Base-by-base conservation (phyloP, 2,329 filamentous ascomycete species). In the Alternaria solani region DNA sequence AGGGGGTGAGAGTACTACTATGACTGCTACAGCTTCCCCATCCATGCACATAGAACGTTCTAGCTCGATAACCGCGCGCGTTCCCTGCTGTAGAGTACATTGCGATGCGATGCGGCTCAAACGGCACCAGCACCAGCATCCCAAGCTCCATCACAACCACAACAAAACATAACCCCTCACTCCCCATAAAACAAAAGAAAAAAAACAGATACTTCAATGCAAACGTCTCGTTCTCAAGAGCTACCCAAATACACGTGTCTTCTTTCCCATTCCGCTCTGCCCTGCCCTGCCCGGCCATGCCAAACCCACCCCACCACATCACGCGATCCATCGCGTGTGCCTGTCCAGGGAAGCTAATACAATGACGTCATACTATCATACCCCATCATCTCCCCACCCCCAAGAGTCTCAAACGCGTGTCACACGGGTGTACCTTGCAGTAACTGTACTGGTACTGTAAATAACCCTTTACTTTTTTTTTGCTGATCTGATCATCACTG, bases 361-460 rank as follows among this genome's bases (percentile, higher is more conserved):
- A 36, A 36, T 36, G 32, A 36, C 32, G 32, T 36, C 32, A 36
- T 36, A 5, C 32, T 12, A 12, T 16, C 32, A 14, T 14, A 2
- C 32, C 32, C 28, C 28, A 30, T 7, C 12, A 5, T 5, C 14
- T 16, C 32, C 14, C 2, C 11, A 36, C 14, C 32, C 32, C 32
- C 32, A 36, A 36, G 32, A 36, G 5, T 7, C 32, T 30, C 28
- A 30, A 30, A 30, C 8, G 11, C 11, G 28, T 23, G 28, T 30
- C 28, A 30, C 2, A 30, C 73, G 73, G 73, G 69, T 75, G 75
- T 76, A 69, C 75, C 75, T 78, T 76, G 74, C 74, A 77, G 71
- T 62, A 64, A 62, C 7, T 23, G 20, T 23, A 23, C 20, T 23
- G 20, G 20, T 23, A 23, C 20, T 23, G 20, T 23, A 23, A 23